phyloP scores from a whole-genome alignment of 176 grass and related monocot species.

The Hyparrhenia diplandra region DNA sequence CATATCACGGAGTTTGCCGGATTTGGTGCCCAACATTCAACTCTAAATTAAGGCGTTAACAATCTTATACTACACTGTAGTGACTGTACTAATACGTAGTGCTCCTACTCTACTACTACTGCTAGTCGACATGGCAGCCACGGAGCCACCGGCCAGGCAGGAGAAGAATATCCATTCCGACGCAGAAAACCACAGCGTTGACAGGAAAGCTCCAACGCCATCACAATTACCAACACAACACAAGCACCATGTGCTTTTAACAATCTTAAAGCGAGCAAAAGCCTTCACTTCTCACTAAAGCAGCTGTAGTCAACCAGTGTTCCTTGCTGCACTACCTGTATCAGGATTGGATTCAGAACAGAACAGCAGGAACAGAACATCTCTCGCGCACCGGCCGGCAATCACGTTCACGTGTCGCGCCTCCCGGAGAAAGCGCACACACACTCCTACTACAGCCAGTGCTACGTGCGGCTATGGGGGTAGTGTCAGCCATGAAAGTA shows the following conservation, averaged over 20 bases:
- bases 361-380: neutral
- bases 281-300: neutral
- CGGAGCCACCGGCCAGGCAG: neutral
- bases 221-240: constrained; percentile 30
- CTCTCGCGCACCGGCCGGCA: constrained; percentile 6
- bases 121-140: neutral
- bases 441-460: neutral
- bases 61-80: no score
- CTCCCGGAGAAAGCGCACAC: constrained; percentile 16
- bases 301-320: neutral
- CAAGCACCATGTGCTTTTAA: neutral
- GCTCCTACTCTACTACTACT: no score
- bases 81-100: no score
- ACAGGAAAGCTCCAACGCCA: neutral
- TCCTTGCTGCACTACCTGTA: neutral
- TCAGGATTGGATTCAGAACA: no score
- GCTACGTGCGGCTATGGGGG: neutral
- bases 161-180: constrained; percentile 31
- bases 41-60: no score
- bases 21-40: neutral
- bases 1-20: neutral
- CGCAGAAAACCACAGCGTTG: constrained; percentile 31
- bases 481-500: neutral
- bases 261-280: no score
- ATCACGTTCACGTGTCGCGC: constrained; percentile 19